Conservation (phyloP, 2,329 filamentous ascomycete species). For the Fusarium pseudocircinatum region DNA sequence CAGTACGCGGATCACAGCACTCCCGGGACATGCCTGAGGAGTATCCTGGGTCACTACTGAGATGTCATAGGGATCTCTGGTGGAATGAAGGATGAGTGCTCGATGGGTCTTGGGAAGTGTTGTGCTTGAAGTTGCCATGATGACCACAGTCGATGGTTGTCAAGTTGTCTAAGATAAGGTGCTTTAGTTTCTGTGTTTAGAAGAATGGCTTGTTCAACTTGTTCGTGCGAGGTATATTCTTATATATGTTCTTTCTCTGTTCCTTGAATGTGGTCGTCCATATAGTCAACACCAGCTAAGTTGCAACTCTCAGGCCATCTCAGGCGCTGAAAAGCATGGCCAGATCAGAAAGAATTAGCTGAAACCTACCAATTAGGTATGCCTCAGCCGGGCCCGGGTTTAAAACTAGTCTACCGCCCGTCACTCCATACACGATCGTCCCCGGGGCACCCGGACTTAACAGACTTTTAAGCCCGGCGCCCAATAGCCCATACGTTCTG, state of each 20-base stretch:
- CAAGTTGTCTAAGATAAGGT: not conserved
- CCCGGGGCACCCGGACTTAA: not conserved
- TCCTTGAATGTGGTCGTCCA: too few relatives aligned
- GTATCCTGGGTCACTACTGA: not conserved
- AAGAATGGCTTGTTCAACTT: rapidly evolving
- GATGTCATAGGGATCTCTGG: not conserved
- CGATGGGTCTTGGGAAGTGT: not conserved
- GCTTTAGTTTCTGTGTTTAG: rapidly evolving
- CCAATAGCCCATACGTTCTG: not conserved
- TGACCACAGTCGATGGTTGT: not conserved
- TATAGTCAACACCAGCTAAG: not conserved
- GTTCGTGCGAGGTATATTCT: rapidly evolving
- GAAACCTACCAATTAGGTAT: rapidly evolving
- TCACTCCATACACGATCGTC: rapidly evolving
- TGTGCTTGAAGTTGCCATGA: not conserved
- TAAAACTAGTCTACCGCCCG: not conserved
- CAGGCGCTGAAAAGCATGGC: not conserved
- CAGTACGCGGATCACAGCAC: not conserved
- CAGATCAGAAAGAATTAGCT: rapidly evolving
- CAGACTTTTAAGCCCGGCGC: not conserved
- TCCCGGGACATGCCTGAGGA: not conserved
- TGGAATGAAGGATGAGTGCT: not conserved
- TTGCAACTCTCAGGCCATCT: not conserved
- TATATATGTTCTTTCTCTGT: not conserved
- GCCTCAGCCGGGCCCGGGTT: not conserved